Conservation (phyloP, 1,284 basidiomycete genomes). For the Tremellales sp. region DNA sequence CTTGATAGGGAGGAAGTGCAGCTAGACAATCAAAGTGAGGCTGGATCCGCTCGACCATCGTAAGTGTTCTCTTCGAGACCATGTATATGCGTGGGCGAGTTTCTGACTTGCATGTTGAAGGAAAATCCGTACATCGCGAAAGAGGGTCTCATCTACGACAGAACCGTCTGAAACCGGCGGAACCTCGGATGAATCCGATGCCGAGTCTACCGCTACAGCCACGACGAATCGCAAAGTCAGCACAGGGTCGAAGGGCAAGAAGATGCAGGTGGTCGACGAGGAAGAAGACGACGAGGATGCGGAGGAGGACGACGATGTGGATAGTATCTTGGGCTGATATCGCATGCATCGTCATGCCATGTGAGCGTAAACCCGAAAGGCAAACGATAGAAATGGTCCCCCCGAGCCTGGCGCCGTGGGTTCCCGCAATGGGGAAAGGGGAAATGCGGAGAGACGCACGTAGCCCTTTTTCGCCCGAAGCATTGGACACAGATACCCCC, state of each 20-base stretch:
- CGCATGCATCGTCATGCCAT: not conserved
- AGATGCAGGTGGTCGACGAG: slow-evolving; percentile 10
- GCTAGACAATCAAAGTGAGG: not conserved
- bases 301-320: slow-evolving; percentile 25
- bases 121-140: too few species aligned
- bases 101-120: too few species aligned
- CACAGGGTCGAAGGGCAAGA: slow-evolving; percentile 5
- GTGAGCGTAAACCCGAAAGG: too few species aligned
- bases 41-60: slow-evolving; percentile 4
- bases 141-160: too few species aligned
- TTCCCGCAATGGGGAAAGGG: too few species aligned
- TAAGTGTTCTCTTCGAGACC: slow-evolving; percentile 3
- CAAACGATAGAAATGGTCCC: too few species aligned
- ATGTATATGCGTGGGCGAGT: too few species aligned
- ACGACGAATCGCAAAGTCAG: slow-evolving; percentile 4
- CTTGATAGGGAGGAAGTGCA: not conserved
- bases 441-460: too few species aligned
- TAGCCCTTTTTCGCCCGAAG: too few species aligned
- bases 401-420: too few species aligned
- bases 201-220: not conserved
- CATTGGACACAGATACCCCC: too few species aligned
- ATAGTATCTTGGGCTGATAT: slow-evolving; percentile 18
- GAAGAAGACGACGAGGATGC: slow-evolving; percentile 15
- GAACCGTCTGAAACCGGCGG: slow-evolving; percentile 7
- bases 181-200: slow-evolving; percentile 2